Evolutionary conservation across 495 filamentous ascomycete species (phyloP), one percentile per base, ranked within the genome.

Genomic region (Aspergillus homomorphus): DNA sequence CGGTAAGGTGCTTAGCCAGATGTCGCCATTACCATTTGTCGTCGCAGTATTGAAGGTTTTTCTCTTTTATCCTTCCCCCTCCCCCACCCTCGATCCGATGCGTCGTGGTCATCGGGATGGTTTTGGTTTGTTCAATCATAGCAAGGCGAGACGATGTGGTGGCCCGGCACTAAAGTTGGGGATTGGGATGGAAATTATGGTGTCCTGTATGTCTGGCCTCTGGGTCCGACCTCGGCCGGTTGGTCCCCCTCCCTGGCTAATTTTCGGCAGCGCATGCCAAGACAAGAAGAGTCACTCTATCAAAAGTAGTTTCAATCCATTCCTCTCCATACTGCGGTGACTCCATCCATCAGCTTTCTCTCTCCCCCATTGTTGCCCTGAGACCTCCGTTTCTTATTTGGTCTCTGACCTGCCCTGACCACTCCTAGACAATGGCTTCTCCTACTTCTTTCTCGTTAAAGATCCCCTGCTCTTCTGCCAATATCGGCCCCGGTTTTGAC

Each of bases 401-500:
- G 26, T 9, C 26, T 28, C 33, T 14, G 33, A 12, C 15, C 24
- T 20, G 8, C 8, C 30, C 41, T 23, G 38, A 43, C 16, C 18
- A 9, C 46, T 62, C 41, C 42, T 51, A 53, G 30, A 57, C 53
- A 58, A 74, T 69, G 67, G 44, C 67, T 2, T 38, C 33, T 45
- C 67, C 73, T 54, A 72, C 81, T 64, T 82, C 78, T 7, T 87
- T 86, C 68, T 69, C 78, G 53, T 85, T 88, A 71, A 79, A 75
- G 64, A 85, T 79, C 18, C 92, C 92, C 45, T 96, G 91, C 77
- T 96, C 92, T 50, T 95, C 90, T 8, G 92, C 92, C 67, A 97
- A 97, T 78, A 96, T 97, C 67, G 92, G 87, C 45, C 94, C 94
- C 26, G 94, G 94, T 16, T 98, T 97, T 77, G 94, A 98, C 73